Base-by-base conservation (phyloP, 1,284 basidiomycete genomes). In the Ganoderma meredithae region DNA sequence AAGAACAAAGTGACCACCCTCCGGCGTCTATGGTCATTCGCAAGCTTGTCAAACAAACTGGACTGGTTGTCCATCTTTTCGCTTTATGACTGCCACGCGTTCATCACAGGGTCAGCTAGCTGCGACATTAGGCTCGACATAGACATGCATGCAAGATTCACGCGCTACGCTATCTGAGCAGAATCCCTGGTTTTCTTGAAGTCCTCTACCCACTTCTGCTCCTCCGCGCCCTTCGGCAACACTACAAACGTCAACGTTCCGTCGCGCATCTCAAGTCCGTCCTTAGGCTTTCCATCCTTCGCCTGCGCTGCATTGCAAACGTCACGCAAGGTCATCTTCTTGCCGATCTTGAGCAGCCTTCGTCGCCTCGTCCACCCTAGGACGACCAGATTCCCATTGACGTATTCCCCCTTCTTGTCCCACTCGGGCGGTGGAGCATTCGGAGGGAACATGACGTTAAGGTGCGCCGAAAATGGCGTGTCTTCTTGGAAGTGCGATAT, bases 161-260 rank as follows among this genome's bases (percentile, higher is more conserved):
- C 41, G 15, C 13, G 31, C 43, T 65, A 63, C n/a, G 13, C 17
- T 1, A 17, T 47, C 55, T 67, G 36, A 12, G 68, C 60, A 58
- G 55, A 53, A 13, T 66, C 67, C 76, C 89, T 79, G 33, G 76
- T 82, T 75, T 81, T 85, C 83, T 98, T 99, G 83, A 91, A 97
- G 69, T 94, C 90, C n/a, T 92, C 90, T 36, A 98, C 87, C 96
- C 97, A 99, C 71, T 86, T 88, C 78, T 88, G 86, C 78, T 98
- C 96, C 66, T 87, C 86, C n/a, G 84, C 83, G 0, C 95, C 95
- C 78, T 91, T 96, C 1, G 93, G 92, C 65, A 98, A 77, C 9
- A 99, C 93, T 19, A 91, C 90, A 75, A 99, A 94, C 40, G 90
- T 91, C 78, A 98, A 76, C 77, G 94, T 92, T 0, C 95, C 96